Evolutionary conservation across 225 moss, liverwort and hornwort species (phyloP), one percentile per base, ranked within the genome.

Genomic region (Pseudisothecium myosuroides): DNA sequence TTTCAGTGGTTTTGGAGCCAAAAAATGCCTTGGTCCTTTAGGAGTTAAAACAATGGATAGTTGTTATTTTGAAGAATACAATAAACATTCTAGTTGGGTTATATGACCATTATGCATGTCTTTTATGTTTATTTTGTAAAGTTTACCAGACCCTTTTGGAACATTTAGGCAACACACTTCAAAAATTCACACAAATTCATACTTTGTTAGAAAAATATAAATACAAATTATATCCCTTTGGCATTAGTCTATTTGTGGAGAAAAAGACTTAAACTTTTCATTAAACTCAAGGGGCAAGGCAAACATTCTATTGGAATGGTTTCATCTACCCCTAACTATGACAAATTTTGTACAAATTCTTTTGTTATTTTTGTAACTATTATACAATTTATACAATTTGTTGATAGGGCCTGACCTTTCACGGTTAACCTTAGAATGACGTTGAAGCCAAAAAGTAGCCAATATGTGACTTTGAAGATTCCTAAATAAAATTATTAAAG

Each of bases 181-280:
- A 28, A 16, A 15, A 43, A n/a, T 23, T 39, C 17, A 27, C 7
- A 16, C 5, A 17, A 72, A 72, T 45, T 72, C 5, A 27, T 27
- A 16, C 0, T 26, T 43, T 9, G 0, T 16, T 0, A 1, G 1
- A 39, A 43, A 43, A 26, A 41, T 41, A 41, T 43, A 26, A 71
- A 27, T 15, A 9, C 9, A 15, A 9, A 6, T 43, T 3, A 5
- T 17, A 73, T 28, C 4, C 2, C 0, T 45, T 39, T 73, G 17
- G 10, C 5, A 45, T 28, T 29, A 27, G 15, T 27, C 4, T 43
- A 27, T 43, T 29, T 45, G 45, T 17, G 10, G 28, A 29, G 1
- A 17, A 28, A 73, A 73, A 28, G 11, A 14, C 3, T 9, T 45
- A 45, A 26, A 27, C 43, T 72, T 10, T 72, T 16, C 5, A 43